Base-by-base conservation (phyloP, 352 stramenopile species). In the Phytopythium chamaehyphon region DNA sequence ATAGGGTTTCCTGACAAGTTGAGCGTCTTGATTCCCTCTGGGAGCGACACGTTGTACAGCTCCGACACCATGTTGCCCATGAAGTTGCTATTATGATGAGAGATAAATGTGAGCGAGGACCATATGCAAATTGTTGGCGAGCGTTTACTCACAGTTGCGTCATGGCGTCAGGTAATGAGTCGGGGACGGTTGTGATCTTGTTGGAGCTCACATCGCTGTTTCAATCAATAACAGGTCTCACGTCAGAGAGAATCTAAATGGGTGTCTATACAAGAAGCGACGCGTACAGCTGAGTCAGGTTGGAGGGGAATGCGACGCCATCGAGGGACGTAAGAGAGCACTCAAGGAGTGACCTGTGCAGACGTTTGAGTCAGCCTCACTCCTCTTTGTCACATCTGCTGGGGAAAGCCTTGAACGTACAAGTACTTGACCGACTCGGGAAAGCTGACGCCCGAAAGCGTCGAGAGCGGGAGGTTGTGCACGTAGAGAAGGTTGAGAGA, bases 1-100 rank as follows among this genome's bases (percentile, higher is more conserved):
- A 91, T 86, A 19, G 57, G 50, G 51, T 88, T 90, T 16, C 61
- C 71, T 11, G 65, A 73, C 16, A 91, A 74, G 47, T 86, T 80
- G 31, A 91, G 55, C 19, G 54, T 65, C 28, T 62, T 61, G 46
- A 83, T 69, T 16, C 60, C 71, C 4, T 53, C 71, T 0, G 80
- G 69, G 56, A 91, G 76, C 21, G 61, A 54, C 49, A 84, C 67
- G n/a, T 74, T 68, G 40, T 57, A 61, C 23, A 91, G 64, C 59
- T 81, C 28, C 2, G 33, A 43, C 19, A 52, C 33, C 12, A 9
- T 6, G 46, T 52, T 52, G 46, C 16, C 6, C 31, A 52, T 52
- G 33, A 43, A 40, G 33, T 52, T 52, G 31, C 46, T 55, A 14
- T 28, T 33, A 3, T 2, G 24, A 8, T 23, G 28, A 54, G 0